Percentiles rank a stretch among this genome's conserved stretches.
Evolutionary conservation across 257 asterid genomes (phyloP).

Genomic region (Cinchona pubescens): DNA sequence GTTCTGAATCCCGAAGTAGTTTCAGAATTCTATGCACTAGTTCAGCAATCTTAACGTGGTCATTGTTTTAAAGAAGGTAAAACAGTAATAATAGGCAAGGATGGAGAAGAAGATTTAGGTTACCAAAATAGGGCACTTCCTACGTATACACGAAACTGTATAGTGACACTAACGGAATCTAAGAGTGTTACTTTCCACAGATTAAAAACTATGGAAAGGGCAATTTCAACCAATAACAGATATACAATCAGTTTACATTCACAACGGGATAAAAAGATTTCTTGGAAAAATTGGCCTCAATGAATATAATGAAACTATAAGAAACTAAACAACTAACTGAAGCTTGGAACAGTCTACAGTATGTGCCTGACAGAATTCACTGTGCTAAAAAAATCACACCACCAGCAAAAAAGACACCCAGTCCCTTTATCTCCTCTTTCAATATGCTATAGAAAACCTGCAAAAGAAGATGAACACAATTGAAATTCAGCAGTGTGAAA

Average conservation of each 20-base stretch:
- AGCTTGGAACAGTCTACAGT: slow-evolving; percentile 30
- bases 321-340: slow-evolving; percentile 32
- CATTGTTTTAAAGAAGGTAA: background rate
- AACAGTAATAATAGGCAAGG: background rate
- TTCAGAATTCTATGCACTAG: background rate
- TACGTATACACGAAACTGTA: no score
- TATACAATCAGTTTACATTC: slow-evolving; percentile 24
- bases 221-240: background rate
- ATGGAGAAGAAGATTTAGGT: background rate
- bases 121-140: background rate
- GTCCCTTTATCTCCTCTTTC: slow-evolving; percentile 39
- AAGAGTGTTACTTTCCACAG: background rate
- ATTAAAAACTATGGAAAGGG: slow-evolving; percentile 3
- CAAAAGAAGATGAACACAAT: slow-evolving; percentile 3
- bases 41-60: no score
- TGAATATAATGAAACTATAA: slow-evolving; percentile 27
- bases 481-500: background rate
- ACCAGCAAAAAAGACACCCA: slow-evolving; percentile 42
- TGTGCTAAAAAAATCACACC: slow-evolving; percentile 49
- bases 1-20: background rate
- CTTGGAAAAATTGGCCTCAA: slow-evolving; percentile 31
- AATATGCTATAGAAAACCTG: slow-evolving; percentile 38
- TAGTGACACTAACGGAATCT: background rate
- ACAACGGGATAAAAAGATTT: slow-evolving; percentile 32
- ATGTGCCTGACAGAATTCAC: slow-evolving; percentile 42